Conservation (phyloP, 345 rosid genomes). For the Camelina sativa region DNA sequence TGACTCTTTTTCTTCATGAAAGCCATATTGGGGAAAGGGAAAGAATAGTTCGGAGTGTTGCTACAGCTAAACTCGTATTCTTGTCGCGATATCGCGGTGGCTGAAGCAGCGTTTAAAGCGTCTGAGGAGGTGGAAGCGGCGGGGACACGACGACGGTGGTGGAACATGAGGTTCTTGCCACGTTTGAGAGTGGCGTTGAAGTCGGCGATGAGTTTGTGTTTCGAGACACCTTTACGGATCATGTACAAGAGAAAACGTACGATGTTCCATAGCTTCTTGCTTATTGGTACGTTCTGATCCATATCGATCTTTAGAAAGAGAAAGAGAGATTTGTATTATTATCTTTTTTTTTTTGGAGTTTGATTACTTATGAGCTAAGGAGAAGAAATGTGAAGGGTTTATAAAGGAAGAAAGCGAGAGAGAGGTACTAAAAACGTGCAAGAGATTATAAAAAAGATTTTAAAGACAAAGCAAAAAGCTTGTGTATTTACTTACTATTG, state of each 20-base stretch:
- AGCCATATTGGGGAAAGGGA: conserved; percentile 47
- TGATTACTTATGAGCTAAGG: conserved; percentile 47
- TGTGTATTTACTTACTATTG: conserved; percentile 10
- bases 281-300: conserved; percentile 58
- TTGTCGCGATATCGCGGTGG: conserved; percentile 44
- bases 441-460: conserved; percentile 30
- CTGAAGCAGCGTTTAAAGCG: conserved; percentile 17
- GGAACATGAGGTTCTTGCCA: conserved; percentile 78
- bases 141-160: conserved; percentile 44
- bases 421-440: conserved; percentile 39
- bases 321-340: conserved; percentile 21
- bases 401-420: conserved; percentile 46
- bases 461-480: conserved; percentile 36
- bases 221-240: conserved; percentile 69
- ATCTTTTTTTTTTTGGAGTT: background rate
- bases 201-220: conserved; percentile 67
- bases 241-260: conserved; percentile 72
- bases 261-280: conserved; percentile 69
- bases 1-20: conserved; percentile 49
- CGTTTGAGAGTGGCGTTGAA: conserved; percentile 80
- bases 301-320: conserved; percentile 29
- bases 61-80: conserved; percentile 98
- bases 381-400: conserved; percentile 39
- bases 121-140: conserved; percentile 19
- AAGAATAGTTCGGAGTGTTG: conserved; percentile 76